Evolutionary conservation across 2,329 filamentous ascomycete genomes (phyloP), one percentile per base, ranked within the genome.

Genomic region (Lecanosticta acicola): DNA sequence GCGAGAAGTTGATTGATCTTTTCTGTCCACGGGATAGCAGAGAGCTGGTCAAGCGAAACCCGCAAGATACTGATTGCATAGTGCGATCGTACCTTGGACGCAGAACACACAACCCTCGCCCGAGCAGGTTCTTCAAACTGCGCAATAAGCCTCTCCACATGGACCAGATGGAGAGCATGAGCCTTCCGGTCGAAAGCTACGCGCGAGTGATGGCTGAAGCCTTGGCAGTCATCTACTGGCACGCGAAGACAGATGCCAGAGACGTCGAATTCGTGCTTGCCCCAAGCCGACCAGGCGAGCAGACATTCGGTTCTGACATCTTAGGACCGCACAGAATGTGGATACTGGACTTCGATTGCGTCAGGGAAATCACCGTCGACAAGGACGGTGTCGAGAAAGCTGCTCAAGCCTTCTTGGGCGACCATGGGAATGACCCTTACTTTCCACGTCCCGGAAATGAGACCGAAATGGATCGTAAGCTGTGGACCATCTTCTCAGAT

Each of bases 331-430:
- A 50, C 33, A 18, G 29, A 10, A 39, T 65, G 18, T 66, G 63
- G 63, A 46, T 66, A 2, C 71, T 83, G 74, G 71, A 83, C 77
- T 68, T 81, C 72, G 61, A 80, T 71, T 39, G 79, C 78, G 60
- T 78, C 74, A 51, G 79, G 59, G 53, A 77, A 68, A 48, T 80
- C 68, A 36, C 59, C 0, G 67, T 73, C 65, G 66, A 74, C 39
- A 43, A 52, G 1, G 45, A 46, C 0, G 74, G 74, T 0, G 53
- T 77, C 0, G 45, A 66, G 9, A 61, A 68, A 32, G 72, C 73
- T 1, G 71, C 68, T 0, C 49, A 45, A 1, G 68, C 69, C 0
- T 79, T 76, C 39, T 70, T 65, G 55, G 37, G 21, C 14, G 24
- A 35, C 5, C 16, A 35, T 35, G 59, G 62, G 3, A 80, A 79